phyloP scores from a whole-genome alignment of 2,329 filamentous ascomycete species.

The Parascedosporium putredinis region DNA sequence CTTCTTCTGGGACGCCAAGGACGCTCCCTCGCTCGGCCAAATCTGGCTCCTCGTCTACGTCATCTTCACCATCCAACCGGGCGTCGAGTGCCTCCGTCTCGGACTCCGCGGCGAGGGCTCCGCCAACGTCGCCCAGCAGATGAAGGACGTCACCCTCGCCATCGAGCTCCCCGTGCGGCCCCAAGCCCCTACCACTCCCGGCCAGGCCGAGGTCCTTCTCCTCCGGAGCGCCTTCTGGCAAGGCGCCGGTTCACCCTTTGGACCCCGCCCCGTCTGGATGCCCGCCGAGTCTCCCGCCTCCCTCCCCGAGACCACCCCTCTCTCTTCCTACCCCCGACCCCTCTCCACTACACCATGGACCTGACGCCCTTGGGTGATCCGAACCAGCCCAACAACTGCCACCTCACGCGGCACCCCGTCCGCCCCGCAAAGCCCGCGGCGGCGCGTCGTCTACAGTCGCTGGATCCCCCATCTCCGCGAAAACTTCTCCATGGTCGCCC shows the following conservation, averaged over 20 bases:
- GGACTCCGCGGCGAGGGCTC: conserved; percentile 29
- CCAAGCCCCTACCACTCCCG: conserved; percentile 15
- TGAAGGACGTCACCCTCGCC: conserved; percentile 37
- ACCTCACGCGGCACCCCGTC: conserved; percentile 58
- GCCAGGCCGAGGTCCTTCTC: conserved; percentile 26
- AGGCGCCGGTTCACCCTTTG: conserved; percentile 57
- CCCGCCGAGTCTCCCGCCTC: conserved; percentile 31
- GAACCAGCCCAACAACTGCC: conserved; percentile 26
- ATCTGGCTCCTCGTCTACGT: conserved; percentile 43
- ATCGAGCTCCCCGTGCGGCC: conserved; percentile 34
- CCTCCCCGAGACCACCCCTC: conserved; percentile 23
- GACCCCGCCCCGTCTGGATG: conserved; percentile 52
- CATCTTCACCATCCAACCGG: conserved; percentile 38
- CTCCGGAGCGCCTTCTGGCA: conserved; percentile 57
- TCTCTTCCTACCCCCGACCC: conserved; percentile 37
- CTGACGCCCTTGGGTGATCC: conserved; percentile 28
- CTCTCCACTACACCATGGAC: conserved; percentile 35
- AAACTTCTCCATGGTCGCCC: conserved; percentile 66
- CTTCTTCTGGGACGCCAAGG: conserved; percentile 30
- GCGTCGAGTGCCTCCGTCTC: conserved; percentile 38
- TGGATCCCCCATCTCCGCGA: conserved; percentile 68
- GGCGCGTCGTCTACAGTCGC: conserved; percentile 67
- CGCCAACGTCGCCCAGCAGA: conserved; percentile 25
- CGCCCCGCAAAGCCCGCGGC: conserved; percentile 62
- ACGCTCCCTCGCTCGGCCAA: conserved; percentile 35